phyloP scores from a whole-genome alignment of 768 basidiomycete species.

The Mycena rebaudengoi region DNA sequence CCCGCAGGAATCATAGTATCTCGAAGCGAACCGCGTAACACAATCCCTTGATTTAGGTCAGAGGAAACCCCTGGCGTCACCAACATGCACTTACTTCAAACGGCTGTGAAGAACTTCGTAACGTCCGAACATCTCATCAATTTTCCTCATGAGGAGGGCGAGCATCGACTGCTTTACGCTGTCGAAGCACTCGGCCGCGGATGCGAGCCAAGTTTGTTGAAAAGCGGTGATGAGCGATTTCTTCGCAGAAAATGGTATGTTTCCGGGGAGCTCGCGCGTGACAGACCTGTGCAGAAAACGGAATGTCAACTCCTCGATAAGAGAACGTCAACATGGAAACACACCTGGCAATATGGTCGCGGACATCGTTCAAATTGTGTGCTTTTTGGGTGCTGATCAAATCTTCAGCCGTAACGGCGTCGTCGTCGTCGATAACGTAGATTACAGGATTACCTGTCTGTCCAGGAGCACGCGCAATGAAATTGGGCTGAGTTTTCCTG shows the following conservation, averaged over 20 bases:
- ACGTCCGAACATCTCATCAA: slow-evolving; percentile 48
- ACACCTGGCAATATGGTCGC: slow-evolving; percentile 41
- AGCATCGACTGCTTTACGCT: slow-evolving; percentile 37
- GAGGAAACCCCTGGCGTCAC: too few relatives aligned
- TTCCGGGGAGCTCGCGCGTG: slow-evolving; percentile 47
- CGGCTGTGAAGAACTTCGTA: slow-evolving; percentile 45
- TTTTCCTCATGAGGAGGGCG: slow-evolving; percentile 36
- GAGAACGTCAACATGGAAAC: slow-evolving; percentile 5
- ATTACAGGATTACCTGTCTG: neutral
- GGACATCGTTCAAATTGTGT: slow-evolving; percentile 43
- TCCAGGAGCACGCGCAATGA: slow-evolving; percentile 33
- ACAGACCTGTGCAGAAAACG: slow-evolving; percentile 37
- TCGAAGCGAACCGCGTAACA: slow-evolving; percentile 20
- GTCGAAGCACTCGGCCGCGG: slow-evolving; percentile 33
- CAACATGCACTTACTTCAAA: slow-evolving; percentile 42
- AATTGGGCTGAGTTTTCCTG: slow-evolving; percentile 44
- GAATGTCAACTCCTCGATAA: neutral
- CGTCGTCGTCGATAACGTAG: slow-evolving; percentile 25
- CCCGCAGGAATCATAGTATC: slow-evolving; percentile 22
- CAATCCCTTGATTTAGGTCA: too few relatives aligned
- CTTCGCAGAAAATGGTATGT: slow-evolving; percentile 48
- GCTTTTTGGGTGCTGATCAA: slow-evolving; percentile 24
- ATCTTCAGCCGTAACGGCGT: slow-evolving; percentile 24
- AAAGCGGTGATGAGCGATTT: slow-evolving; percentile 40
- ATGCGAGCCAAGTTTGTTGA: slow-evolving; percentile 40